Evolutionary conservation across 345 rosid genomes (phyloP), one percentile per base, ranked within the genome.

Genomic region (Iberis pinnata): DNA sequence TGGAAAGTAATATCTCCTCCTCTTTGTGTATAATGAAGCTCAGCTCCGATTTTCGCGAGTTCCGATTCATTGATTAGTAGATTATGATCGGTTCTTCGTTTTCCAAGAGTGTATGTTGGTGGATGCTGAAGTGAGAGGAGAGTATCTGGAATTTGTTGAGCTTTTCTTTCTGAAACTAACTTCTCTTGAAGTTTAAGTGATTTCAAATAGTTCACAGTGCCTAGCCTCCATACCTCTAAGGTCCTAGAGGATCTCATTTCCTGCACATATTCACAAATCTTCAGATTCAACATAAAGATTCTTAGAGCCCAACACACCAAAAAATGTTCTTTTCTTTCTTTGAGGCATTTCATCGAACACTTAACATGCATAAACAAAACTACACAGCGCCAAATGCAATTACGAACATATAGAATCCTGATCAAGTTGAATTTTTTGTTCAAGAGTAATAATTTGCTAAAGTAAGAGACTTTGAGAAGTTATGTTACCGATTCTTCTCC

Each of bases 1-100:
- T 85, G 96, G 72, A 75, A 88, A 17, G 98, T 84, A 50, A 90
- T 78, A 33, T 88, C 89, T 40, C 93, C 98, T 60, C 98, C 95
- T 78, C 95, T 78, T 64, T 79, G 86, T 4, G 98, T 90, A 58
- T 88, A 81, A 53, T 88, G 82, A 66, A 88, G 96, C 52, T 82
- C 79, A 49, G 93, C 95, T 70, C 95, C 96, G 24, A 84, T 48
- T 38, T 64, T 72, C 29, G 60, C 64, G 42, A 92, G 83, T 58
- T 88, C 93, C 57, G 83, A 53, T 63, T 61, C 60, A 20, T 88
- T 66, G 19, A 90, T 60, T 44, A 90, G 70, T 52, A 90, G 59
- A 70, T 90, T 84, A 72, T 84, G 88, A 70, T 78, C 89, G 7
- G 89, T 86, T 53, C 77, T 45, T 14, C 85, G 76, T 58, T 87